Conservation (phyloP, 2,329 filamentous ascomycete genomes). For the Calycina marina region DNA sequence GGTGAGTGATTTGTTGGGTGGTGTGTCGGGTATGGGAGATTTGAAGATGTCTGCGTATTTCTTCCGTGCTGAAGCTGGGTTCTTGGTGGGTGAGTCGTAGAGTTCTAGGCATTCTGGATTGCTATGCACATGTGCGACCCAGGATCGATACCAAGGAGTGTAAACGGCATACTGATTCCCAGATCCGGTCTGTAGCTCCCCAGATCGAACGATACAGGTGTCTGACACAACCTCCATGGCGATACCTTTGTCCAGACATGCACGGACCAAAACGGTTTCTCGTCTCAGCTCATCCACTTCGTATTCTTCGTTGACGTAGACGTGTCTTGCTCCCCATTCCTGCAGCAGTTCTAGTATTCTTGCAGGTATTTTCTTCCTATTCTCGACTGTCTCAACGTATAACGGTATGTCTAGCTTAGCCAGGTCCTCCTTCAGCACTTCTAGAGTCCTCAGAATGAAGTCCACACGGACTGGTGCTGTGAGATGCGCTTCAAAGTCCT, state of each 20-base stretch:
- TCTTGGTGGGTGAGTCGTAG: slow-evolving; percentile 40
- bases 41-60: slow-evolving; percentile 44
- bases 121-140: slow-evolving; percentile 58
- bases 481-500: slow-evolving; percentile 74
- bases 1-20: slow-evolving; percentile 45
- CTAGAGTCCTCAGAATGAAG: slow-evolving; percentile 62
- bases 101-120: slow-evolving; percentile 53
- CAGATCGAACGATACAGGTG: slow-evolving; percentile 69
- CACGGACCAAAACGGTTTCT: slow-evolving; percentile 51
- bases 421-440: slow-evolving; percentile 50
- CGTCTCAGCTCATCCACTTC: slow-evolving; percentile 80
- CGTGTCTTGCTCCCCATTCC: slow-evolving; percentile 57
- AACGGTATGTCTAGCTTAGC: slow-evolving; percentile 62
- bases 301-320: slow-evolving; percentile 80
- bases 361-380: slow-evolving; percentile 44
- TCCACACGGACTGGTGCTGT: slow-evolving; percentile 62
- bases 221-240: slow-evolving; percentile 63
- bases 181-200: slow-evolving; percentile 45
- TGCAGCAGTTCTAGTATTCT: slow-evolving; percentile 51
- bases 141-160: slow-evolving; percentile 65
- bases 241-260: slow-evolving; percentile 47
- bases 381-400: slow-evolving; percentile 55
- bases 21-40: slow-evolving; percentile 42
- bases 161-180: slow-evolving; percentile 79
- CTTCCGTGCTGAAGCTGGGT: slow-evolving; percentile 30